A percentile compares a stretch with the other conserved stretches of the same genome.
Evolutionary conservation across 176 grass and related monocot species (phyloP).

Genomic region (Oryza brachyantha): DNA sequence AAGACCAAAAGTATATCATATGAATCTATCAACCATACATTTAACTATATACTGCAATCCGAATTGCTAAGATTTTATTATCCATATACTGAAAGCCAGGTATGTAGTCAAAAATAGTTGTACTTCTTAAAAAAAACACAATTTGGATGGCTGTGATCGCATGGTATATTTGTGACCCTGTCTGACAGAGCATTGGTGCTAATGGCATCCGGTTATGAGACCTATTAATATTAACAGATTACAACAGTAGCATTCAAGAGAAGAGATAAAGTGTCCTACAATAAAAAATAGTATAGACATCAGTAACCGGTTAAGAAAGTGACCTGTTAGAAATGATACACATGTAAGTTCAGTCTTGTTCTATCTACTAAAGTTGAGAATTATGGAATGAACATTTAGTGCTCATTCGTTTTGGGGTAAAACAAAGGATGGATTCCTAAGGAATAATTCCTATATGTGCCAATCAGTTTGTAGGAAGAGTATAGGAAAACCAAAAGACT

Average conservation of each 20-base stretch:
- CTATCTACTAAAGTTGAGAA: not conserved
- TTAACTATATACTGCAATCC: not conserved
- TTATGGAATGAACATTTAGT: too few species aligned
- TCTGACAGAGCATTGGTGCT: not conserved
- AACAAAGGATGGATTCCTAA: too few species aligned
- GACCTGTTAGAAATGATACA: not conserved
- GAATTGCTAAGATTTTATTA: not conserved
- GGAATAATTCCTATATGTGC: too few species aligned
- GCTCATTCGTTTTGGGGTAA: too few species aligned
- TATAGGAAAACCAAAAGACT: too few species aligned
- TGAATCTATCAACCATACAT: not conserved
- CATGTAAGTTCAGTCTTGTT: not conserved
- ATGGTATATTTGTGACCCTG: not conserved
- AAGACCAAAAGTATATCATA: not conserved
- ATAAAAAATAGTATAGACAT: not conserved
- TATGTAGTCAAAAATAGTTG: not conserved
- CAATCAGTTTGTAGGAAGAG: too few species aligned
- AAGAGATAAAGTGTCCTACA: not conserved
- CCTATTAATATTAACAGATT: not conserved
- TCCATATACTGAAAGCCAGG: not conserved
- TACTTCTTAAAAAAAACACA: conserved; percentile 2
- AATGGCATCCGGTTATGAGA: not conserved
- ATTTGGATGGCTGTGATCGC: not conserved
- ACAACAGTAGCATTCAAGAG: not conserved
- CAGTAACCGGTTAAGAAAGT: not conserved